phyloP scores from a whole-genome alignment of 495 filamentous ascomycete species.

The Parathielavia hyrcaniae region DNA sequence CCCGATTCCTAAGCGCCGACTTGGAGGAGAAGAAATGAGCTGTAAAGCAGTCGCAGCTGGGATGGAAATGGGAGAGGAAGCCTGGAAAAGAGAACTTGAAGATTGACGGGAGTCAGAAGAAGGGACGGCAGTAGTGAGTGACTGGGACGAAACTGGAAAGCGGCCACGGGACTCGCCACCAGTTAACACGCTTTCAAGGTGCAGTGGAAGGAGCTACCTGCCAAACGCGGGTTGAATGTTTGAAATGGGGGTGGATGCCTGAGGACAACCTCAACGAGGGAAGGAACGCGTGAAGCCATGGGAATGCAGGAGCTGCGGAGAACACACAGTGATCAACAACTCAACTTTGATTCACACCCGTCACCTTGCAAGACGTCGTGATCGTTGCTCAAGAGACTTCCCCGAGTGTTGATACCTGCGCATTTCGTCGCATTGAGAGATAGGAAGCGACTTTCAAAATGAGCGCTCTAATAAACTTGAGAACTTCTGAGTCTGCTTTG shows the following conservation, averaged over 20 bases:
- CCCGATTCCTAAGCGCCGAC: background rate
- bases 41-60: conserved; percentile 7
- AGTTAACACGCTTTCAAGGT: background rate
- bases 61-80: background rate
- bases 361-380: background rate
- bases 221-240: background rate
- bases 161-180: background rate
- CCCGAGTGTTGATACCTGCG: background rate
- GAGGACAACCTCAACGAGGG: background rate
- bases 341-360: background rate
- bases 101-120: conserved; percentile 1
- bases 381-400: no score
- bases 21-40: background rate
- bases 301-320: background rate
- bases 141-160: background rate
- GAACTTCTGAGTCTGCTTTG: no score
- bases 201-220: background rate
- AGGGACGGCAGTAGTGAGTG: conserved; percentile 11
- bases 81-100: background rate
- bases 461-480: no score
- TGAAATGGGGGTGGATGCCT: conserved; percentile 1
- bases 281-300: background rate
- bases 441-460: no score
- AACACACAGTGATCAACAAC: background rate
- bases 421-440: background rate